These are phyloP conservation scores for Pestalotiopsis sp. DNA, from an alignment of 2,329 filamentous ascomycete genomes.

Conservation along the genomic window DNA sequence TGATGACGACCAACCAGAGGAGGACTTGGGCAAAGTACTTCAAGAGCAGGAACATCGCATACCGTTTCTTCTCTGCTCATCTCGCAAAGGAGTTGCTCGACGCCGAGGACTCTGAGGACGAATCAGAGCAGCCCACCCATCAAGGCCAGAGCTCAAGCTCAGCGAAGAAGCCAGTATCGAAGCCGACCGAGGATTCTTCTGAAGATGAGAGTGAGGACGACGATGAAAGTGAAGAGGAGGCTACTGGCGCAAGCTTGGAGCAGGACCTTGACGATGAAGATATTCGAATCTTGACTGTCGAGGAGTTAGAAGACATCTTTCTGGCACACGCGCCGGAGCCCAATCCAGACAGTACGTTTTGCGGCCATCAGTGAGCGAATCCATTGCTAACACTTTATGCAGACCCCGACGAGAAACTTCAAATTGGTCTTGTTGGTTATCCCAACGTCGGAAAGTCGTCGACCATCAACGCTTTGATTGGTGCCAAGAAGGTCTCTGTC, in stretches of 20 bases:
- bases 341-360: slow-evolving; percentile 49
- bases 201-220: slow-evolving; percentile 26
- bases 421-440: slow-evolving; percentile 94
- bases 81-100: slow-evolving; percentile 90
- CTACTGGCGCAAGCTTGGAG: slow-evolving; percentile 39
- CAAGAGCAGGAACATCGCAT: slow-evolving; percentile 77
- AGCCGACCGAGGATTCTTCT: slow-evolving; percentile 22
- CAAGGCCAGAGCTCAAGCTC: slow-evolving; percentile 28
- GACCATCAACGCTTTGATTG: slow-evolving; percentile 98
- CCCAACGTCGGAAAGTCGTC: slow-evolving; percentile 99
- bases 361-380: not conserved
- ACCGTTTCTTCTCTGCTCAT: slow-evolving; percentile 94
- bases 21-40: slow-evolving; percentile 87
- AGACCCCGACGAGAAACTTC: slow-evolving; percentile 67
- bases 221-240: slow-evolving; percentile 27
- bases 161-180: slow-evolving; percentile 35
- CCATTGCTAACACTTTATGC: slow-evolving; percentile 1
- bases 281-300: slow-evolving; percentile 85
- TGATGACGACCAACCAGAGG: slow-evolving; percentile 91
- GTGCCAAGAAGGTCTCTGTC: slow-evolving; percentile 97
- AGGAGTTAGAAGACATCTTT: slow-evolving; percentile 90
- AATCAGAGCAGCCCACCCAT: slow-evolving; percentile 46
- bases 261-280: slow-evolving; percentile 53
- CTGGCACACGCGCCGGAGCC: slow-evolving; percentile 71
- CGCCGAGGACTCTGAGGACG: slow-evolving; percentile 59